These are phyloP conservation scores for Ogataea degrootiae DNA, from an alignment of 805 yeast species.

Conservation along the genomic window DNA sequence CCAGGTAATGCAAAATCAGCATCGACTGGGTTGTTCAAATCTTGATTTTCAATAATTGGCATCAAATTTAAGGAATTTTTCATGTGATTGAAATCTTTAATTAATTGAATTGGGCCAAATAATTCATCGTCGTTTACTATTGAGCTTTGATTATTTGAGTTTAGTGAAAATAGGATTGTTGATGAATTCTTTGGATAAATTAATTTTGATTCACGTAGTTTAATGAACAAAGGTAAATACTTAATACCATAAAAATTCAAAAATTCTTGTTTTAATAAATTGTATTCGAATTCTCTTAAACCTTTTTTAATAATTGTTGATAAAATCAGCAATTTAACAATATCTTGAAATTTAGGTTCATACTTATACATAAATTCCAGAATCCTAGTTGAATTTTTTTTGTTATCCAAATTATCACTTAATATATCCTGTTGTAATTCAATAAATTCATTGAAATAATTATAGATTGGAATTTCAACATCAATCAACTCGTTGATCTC, in stretches of 20 bases:
- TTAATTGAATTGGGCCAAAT: slow-evolving; percentile 20
- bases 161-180: slow-evolving; percentile 15
- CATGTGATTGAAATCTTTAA: slow-evolving; percentile 31
- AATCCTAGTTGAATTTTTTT: slow-evolving; percentile 33
- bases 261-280: slow-evolving; percentile 48
- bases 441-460: slow-evolving; percentile 41
- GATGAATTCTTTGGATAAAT: slow-evolving; percentile 32
- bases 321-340: slow-evolving; percentile 51
- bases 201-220: slow-evolving; percentile 45
- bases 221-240: slow-evolving; percentile 42
- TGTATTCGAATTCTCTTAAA: slow-evolving; percentile 58
- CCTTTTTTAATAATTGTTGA: slow-evolving; percentile 67
- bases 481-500: slow-evolving; percentile 16
- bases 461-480: slow-evolving; percentile 15
- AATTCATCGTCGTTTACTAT: slow-evolving; percentile 6
- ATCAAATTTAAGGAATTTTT: slow-evolving; percentile 43
- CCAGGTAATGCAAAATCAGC: slow-evolving; percentile 73
- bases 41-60: slow-evolving; percentile 34
- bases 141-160: not conserved
- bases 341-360: slow-evolving; percentile 35
- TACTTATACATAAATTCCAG: slow-evolving; percentile 47
- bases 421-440: slow-evolving; percentile 70
- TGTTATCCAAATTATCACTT: slow-evolving; percentile 43
- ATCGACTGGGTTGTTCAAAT: slow-evolving; percentile 37
- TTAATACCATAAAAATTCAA: slow-evolving; percentile 62